Evolutionary conservation across 495 filamentous ascomycete species (phyloP).

Genomic region (Aspergillus ellipticus): DNA sequence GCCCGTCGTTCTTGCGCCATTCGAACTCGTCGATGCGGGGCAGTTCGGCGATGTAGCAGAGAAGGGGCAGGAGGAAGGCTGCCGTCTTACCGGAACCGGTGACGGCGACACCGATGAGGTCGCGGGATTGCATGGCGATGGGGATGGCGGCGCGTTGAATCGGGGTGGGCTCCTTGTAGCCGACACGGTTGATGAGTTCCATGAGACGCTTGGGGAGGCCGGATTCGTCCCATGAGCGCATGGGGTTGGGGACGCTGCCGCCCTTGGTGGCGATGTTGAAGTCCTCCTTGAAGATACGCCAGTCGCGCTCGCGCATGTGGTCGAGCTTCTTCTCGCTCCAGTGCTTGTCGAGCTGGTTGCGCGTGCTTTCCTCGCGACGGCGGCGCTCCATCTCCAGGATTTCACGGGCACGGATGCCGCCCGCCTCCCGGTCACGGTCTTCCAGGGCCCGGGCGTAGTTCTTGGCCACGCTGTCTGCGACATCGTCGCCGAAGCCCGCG

Average conservation of each 20-base stretch:
- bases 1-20: slow-evolving; percentile 81
- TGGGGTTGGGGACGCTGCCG: slow-evolving; percentile 88
- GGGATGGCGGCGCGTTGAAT: slow-evolving; percentile 95
- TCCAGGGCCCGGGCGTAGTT: slow-evolving; percentile 78
- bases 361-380: slow-evolving; percentile 69
- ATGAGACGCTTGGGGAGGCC: slow-evolving; percentile 74
- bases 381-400: slow-evolving; percentile 86
- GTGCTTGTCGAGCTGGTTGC: slow-evolving; percentile 76
- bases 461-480: slow-evolving; percentile 61
- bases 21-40: slow-evolving; percentile 80
- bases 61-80: slow-evolving; percentile 85
- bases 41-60: slow-evolving; percentile 95
- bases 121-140: slow-evolving; percentile 87
- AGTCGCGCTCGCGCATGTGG: slow-evolving; percentile 96
- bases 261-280: slow-evolving; percentile 95
- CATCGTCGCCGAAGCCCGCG: slow-evolving; percentile 79
- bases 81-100: slow-evolving; percentile 99
- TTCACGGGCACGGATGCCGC: slow-evolving; percentile 69
- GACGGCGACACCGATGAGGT: slow-evolving; percentile 96
- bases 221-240: slow-evolving; percentile 93
- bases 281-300: slow-evolving; percentile 99
- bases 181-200: slow-evolving; percentile 78
- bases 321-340: slow-evolving; percentile 97
- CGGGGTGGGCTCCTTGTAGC: slow-evolving; percentile 89
- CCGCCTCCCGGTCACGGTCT: slow-evolving; percentile 76